These are phyloP conservation scores for Calonectria multiphialidica DNA, from an alignment of 2,329 filamentous ascomycete species.

Conservation along the genomic window DNA sequence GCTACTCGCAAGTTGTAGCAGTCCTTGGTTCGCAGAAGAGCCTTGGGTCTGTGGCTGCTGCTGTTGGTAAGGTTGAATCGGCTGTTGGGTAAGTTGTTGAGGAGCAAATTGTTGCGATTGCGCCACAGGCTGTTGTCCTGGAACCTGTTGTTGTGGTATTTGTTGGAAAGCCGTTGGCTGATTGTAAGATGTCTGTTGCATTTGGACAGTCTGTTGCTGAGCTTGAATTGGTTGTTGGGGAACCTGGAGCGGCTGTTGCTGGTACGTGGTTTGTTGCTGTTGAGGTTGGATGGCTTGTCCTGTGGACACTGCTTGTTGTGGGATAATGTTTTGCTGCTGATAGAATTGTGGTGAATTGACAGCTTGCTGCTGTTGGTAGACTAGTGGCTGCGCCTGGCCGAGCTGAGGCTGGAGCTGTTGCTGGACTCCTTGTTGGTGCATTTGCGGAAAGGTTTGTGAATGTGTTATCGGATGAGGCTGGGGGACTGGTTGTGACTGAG, in stretches of 20 bases:
- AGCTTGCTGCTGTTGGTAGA: constrained; percentile 18
- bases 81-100: background rate
- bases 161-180: background rate
- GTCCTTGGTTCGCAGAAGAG: background rate
- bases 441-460: background rate
- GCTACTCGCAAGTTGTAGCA: background rate
- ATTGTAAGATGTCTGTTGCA: constrained; percentile 1
- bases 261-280: background rate
- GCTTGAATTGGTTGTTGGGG: background rate
- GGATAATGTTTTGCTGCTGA: background rate
- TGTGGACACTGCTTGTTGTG: background rate
- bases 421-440: background rate
- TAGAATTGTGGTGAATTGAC: background rate
- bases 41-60: background rate
- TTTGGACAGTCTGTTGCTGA: constrained; percentile 10
- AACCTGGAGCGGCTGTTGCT: background rate
- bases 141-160: background rate
- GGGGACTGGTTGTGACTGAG: background rate
- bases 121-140: background rate
- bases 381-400: background rate
- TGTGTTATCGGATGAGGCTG: background rate
- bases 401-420: background rate
- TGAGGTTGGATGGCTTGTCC: background rate
- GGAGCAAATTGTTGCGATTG: background rate
- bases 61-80: background rate